Percentiles rank a stretch among this genome's conserved stretches.
Evolutionary conservation across 352 stramenopile genomes (phyloP).

Genomic region (Globisporangium orthogonon): DNA sequence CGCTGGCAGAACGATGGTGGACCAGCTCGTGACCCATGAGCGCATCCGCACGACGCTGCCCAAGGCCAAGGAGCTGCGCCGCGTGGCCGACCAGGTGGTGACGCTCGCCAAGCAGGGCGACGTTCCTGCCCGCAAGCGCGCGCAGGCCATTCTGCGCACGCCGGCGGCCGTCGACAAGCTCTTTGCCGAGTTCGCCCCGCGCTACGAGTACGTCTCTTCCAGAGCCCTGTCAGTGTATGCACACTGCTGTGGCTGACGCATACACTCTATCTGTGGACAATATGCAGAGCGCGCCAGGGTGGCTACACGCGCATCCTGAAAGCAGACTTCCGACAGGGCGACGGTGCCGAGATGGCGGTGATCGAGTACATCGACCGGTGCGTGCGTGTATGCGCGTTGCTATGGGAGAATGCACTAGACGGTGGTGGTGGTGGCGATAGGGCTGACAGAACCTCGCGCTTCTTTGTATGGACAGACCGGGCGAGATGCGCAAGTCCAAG

Average conservation of each 20-base stretch:
- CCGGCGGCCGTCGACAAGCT: slow-evolving; percentile 92
- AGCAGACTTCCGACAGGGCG: slow-evolving; percentile 87
- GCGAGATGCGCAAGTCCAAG: slow-evolving; percentile 82
- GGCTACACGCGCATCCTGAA: slow-evolving; percentile 97
- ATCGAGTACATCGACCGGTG: slow-evolving; percentile 98
- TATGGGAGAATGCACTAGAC: not conserved
- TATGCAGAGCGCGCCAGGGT: slow-evolving; percentile 50
- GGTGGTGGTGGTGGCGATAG: not conserved
- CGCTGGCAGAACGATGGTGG: slow-evolving; percentile 89
- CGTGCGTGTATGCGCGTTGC: not conserved
- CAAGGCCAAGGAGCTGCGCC: slow-evolving; percentile 94
- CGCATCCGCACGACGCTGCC: slow-evolving; percentile 95
- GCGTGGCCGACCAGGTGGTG: slow-evolving; percentile 93
- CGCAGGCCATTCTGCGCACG: slow-evolving; percentile 84
- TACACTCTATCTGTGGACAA: not conserved
- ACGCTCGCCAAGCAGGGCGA: slow-evolving; percentile 91
- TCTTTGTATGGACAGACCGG: slow-evolving; percentile 27
- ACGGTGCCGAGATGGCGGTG: slow-evolving; percentile 96
- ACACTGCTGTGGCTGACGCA: not conserved
- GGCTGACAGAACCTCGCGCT: not conserved
- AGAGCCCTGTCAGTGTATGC: not conserved
- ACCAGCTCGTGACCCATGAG: slow-evolving; percentile 96
- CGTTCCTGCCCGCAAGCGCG: slow-evolving; percentile 78
- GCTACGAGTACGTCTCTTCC: slow-evolving; percentile 82
- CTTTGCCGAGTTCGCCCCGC: slow-evolving; percentile 93